Evolutionary conservation across 768 basidiomycete genomes (phyloP).

Genomic region (Lactarius sp.): DNA sequence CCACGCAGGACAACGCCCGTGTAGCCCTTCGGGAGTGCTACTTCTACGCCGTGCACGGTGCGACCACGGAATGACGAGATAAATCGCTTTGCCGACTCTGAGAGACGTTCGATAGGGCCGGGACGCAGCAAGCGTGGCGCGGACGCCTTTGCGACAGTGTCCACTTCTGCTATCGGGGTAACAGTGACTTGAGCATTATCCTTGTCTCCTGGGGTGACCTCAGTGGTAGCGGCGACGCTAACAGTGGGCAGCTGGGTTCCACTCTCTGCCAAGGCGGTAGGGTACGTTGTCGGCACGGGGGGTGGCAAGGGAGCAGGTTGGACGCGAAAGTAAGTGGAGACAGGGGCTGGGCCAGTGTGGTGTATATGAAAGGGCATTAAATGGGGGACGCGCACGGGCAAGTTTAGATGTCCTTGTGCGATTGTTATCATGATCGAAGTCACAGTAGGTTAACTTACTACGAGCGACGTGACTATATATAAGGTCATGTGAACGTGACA

Average conservation of each 20-base stretch:
- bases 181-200: neutral
- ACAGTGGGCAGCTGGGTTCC: neutral
- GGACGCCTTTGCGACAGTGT: neutral
- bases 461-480: too few species aligned
- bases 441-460: too few species aligned
- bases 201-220: neutral
- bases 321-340: conserved; percentile 69
- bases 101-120: conserved; percentile 12
- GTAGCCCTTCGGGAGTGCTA: conserved; percentile 63
- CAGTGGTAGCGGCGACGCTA: neutral
- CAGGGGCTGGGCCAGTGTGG: conserved; percentile 64
- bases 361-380: conserved; percentile 82
- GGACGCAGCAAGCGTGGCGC: neutral
- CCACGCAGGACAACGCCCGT: conserved; percentile 55
- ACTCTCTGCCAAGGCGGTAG: neutral
- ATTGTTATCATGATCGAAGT: neutral
- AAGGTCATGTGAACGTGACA: too few species aligned
- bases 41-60: conserved; percentile 59
- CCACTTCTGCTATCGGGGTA: neutral
- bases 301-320: conserved; percentile 32
- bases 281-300: conserved; percentile 13
- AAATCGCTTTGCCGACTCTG: conserved; percentile 36
- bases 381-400: conserved; percentile 38
- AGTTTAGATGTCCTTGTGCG: neutral
- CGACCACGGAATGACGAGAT: conserved; percentile 71